These are phyloP conservation scores for Cyberlindnera mycetangii DNA, from an alignment of 805 yeast species.

Conservation along the genomic window DNA sequence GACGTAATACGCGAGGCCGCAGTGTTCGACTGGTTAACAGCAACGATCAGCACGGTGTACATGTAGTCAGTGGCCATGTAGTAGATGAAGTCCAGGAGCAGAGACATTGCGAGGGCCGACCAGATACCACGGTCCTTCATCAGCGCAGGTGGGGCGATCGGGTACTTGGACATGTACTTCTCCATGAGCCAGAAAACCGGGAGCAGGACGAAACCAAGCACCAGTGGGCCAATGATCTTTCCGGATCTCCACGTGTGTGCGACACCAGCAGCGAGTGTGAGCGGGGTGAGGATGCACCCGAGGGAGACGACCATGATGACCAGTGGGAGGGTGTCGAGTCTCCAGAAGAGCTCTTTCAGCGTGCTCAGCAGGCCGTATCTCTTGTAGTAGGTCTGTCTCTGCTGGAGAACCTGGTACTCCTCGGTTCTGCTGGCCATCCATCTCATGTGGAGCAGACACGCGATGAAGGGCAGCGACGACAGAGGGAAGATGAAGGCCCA, in stretches of 20 bases:
- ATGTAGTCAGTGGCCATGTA: conserved; percentile 69
- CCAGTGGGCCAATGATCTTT: conserved; percentile 64
- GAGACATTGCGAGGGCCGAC: conserved; percentile 61
- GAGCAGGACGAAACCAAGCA: conserved; percentile 58
- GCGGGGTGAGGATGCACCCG: conserved; percentile 67
- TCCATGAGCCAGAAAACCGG: conserved; percentile 67
- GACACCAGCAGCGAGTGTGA: conserved; percentile 73
- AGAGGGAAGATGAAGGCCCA: conserved; percentile 78
- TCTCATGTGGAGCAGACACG: conserved; percentile 54
- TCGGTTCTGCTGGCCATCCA: conserved; percentile 48
- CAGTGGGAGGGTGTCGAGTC: conserved; percentile 62
- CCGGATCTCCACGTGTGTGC: conserved; percentile 54
- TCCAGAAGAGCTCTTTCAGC: conserved; percentile 51
- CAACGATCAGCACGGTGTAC: conserved; percentile 64
- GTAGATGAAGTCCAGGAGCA: conserved; percentile 59
- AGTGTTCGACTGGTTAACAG: conserved; percentile 51
- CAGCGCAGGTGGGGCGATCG: conserved; percentile 59
- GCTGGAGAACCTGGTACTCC: conserved; percentile 44
- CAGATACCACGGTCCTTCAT: conserved; percentile 70
- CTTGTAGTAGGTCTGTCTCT: conserved; percentile 38
- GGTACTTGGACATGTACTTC: conserved; percentile 48
- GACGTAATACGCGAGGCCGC: conserved; percentile 66
- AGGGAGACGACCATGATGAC: conserved; percentile 51
- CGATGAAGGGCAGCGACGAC: conserved; percentile 55
- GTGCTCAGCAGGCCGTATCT: conserved; percentile 34